phyloP scores from a whole-genome alignment of 2,329 filamentous ascomycete genomes.

The Nigrospora oryzae region DNA sequence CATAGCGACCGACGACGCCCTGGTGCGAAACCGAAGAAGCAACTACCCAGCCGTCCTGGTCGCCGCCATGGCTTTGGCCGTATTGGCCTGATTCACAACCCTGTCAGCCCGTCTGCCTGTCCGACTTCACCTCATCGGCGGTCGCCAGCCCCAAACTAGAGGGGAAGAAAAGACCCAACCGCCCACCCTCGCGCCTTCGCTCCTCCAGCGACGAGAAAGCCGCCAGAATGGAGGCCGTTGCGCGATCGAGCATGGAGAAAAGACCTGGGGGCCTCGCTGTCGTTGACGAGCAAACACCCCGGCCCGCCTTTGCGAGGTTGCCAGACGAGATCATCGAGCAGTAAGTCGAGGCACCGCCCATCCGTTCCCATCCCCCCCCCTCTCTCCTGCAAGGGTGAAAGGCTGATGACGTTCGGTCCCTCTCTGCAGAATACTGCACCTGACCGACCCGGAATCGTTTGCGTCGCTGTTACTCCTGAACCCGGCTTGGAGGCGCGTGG shows the following conservation, averaged over 20 bases:
- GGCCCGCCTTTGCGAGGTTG: slow-evolving; percentile 43
- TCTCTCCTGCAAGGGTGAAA: neutral
- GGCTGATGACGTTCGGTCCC: slow-evolving; percentile 4
- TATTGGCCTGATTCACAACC: too few species aligned
- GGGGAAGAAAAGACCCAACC: too few species aligned
- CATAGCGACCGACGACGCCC: too few species aligned
- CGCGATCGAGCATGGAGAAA: slow-evolving; percentile 1
- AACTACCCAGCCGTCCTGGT: too few species aligned
- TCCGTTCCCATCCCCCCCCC: slow-evolving; percentile 2
- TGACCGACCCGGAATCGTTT: slow-evolving; percentile 54
- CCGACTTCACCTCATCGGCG: too few species aligned
- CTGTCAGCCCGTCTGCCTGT: too few species aligned
- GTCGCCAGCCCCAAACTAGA: too few species aligned
- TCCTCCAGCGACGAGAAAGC: too few species aligned
- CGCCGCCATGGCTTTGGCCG: too few species aligned
- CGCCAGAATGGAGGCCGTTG: neutral
- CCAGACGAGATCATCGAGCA: slow-evolving; percentile 64
- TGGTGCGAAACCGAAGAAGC: too few species aligned
- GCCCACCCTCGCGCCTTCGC: too few species aligned
- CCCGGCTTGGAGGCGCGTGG: slow-evolving; percentile 55
- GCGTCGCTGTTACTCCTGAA: slow-evolving; percentile 59
- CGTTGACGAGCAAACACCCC: slow-evolving; percentile 48
- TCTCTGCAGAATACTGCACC: slow-evolving; percentile 46
- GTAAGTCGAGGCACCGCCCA: slow-evolving; percentile 28
- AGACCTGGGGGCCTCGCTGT: slow-evolving; percentile 36